A percentile compares a stretch with the other conserved stretches of the same genome.
Conservation (phyloP, 1,139 yeast species). For the Arxiozyma telluris region DNA sequence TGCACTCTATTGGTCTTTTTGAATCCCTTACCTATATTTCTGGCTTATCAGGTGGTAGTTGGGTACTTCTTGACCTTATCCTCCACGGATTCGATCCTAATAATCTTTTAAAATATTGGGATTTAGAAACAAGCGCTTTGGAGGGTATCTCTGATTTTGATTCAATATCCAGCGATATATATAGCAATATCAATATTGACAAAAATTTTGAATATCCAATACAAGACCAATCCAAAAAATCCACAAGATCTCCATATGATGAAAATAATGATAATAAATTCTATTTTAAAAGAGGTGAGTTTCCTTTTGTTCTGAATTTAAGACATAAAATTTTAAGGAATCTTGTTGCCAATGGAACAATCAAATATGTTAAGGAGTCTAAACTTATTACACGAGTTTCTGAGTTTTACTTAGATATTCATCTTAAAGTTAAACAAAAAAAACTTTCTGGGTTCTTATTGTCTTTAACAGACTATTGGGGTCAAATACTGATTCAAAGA, state of each 20-base stretch:
- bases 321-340: not conserved
- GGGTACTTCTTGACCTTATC: conserved; percentile 47
- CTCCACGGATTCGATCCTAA: conserved; percentile 37
- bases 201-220: not conserved
- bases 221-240: not conserved
- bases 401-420: conserved; percentile 43
- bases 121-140: conserved; percentile 40
- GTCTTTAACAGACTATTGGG: conserved; percentile 62
- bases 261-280: not conserved
- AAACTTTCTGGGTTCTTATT: conserved; percentile 45
- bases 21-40: conserved; percentile 48
- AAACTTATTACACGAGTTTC: conserved; percentile 27
- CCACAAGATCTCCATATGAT: not conserved
- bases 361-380: conserved; percentile 5
- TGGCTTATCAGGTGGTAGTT: conserved; percentile 66
- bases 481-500: conserved; percentile 44
- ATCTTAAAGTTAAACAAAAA: conserved; percentile 44
- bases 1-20: conserved; percentile 45
- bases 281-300: conserved; percentile 15
- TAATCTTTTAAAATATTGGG: conserved; percentile 37
- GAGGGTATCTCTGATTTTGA: conserved; percentile 44
- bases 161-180: conserved; percentile 27
- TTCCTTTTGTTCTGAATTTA: conserved; percentile 5
- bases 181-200: conserved; percentile 8
- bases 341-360: conserved; percentile 5